Percentiles rank a stretch among this genome's conserved stretches.
phyloP scores from a whole-genome alignment of 2,329 filamentous ascomycete genomes.

The Xylariaceae sp. region DNA sequence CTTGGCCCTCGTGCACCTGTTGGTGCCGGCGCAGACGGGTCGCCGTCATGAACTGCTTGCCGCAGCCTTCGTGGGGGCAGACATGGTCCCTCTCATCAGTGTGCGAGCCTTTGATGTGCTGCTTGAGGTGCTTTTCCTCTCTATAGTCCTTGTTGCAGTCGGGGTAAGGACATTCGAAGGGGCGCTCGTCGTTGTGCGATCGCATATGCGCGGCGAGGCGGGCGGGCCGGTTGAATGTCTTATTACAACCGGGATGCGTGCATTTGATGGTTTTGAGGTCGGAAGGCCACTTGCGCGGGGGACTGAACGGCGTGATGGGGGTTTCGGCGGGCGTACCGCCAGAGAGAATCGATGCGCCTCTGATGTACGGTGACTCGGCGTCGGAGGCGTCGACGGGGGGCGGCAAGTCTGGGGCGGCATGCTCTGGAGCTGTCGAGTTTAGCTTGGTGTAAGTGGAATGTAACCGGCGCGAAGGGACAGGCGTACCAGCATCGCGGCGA shows the following conservation, averaged over 20 bases:
- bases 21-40: conserved; percentile 72
- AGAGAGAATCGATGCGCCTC: conserved; percentile 17
- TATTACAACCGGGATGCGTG: conserved; percentile 66
- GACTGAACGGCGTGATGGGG: conserved; percentile 46
- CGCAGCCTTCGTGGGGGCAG: conserved; percentile 68
- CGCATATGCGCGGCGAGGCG: conserved; percentile 74
- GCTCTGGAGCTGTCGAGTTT: no score
- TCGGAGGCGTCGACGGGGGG: conserved; percentile 11
- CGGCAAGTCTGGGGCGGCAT: no score
- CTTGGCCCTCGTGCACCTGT: conserved; percentile 70
- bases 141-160: conserved; percentile 80
- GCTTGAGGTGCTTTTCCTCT: conserved; percentile 77
- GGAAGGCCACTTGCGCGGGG: conserved; percentile 55
- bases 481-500: conserved; percentile 10
- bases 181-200: conserved; percentile 79
- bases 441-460: no score
- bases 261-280: conserved; percentile 74
- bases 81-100: conserved; percentile 62
- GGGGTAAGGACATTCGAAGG: conserved; percentile 65
- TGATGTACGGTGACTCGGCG: conserved; percentile 21
- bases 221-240: conserved; percentile 82
- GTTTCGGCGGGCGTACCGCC: conserved; percentile 32
- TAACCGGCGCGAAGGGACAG: conserved; percentile 50
- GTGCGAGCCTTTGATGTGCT: conserved; percentile 80
- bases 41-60: conserved; percentile 74